phyloP scores from a whole-genome alignment of 2,329 filamentous ascomycete genomes.

The Neoscytalidium dimidiatum region DNA sequence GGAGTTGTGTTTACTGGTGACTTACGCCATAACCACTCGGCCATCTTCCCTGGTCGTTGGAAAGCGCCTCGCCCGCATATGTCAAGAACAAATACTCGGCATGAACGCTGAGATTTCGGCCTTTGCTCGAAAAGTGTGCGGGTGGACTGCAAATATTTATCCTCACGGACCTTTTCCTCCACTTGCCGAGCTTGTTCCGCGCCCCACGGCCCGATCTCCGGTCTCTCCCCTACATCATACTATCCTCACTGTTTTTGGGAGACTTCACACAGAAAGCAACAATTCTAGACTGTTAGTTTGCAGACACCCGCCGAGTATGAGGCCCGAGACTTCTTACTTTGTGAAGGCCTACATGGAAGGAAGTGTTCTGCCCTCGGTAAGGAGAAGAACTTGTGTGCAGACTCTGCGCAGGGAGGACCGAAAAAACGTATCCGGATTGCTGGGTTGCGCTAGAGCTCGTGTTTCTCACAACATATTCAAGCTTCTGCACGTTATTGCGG shows the following conservation, averaged over 20 bases:
- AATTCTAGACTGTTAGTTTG: too few relatives aligned
- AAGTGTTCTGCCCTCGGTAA: neutral
- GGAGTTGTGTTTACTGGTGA: neutral
- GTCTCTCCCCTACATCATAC: neutral
- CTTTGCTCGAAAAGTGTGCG: neutral
- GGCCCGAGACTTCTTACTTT: too few relatives aligned
- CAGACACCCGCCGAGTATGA: too few relatives aligned
- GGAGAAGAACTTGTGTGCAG: neutral
- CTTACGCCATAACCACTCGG: slow-evolving; percentile 15
- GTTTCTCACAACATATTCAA: neutral
- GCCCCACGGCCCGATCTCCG: neutral
- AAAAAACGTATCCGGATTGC: neutral
- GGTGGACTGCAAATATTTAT: neutral
- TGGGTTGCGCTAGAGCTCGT: slow-evolving; percentile 5
- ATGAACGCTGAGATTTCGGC: neutral
- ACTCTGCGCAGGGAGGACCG: neutral
- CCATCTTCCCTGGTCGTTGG: neutral
- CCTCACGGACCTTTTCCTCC: neutral
- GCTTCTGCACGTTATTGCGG: neutral
- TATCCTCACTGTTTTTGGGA: neutral
- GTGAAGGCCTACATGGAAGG: too few relatives aligned
- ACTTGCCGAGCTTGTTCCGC: slow-evolving; percentile 1
- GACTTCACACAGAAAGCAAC: too few relatives aligned
- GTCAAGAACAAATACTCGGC: neutral
- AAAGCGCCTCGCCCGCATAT: neutral